phyloP scores from a whole-genome alignment of 202 grass and related monocot genomes.

The Hordeum pubiflorum region DNA sequence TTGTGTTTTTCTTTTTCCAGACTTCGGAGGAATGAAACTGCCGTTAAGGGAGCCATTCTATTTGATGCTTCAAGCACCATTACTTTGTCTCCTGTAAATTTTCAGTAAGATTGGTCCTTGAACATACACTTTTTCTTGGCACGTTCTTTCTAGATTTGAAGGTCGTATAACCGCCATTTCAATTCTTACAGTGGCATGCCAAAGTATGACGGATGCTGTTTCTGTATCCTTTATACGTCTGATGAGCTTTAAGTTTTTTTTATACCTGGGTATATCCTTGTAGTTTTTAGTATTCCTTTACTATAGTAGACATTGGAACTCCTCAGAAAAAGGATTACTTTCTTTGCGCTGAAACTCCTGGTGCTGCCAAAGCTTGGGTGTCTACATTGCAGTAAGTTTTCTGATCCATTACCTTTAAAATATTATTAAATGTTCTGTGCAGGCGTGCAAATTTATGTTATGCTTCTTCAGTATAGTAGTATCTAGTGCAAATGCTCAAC shows the following conservation, averaged over 20 bases:
- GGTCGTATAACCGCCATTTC: constrained; percentile 10
- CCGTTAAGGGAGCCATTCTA: constrained; percentile 61
- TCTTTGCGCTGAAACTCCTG: constrained; percentile 92
- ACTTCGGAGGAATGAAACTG: constrained; percentile 67
- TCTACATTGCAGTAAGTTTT: constrained; percentile 85
- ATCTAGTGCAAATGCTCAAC: not conserved
- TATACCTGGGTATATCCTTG: not conserved
- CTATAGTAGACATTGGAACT: constrained; percentile 75
- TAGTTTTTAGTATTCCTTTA: constrained; percentile 47
- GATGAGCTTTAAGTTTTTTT: constrained; percentile 4
- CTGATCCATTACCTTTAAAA: constrained; percentile 14
- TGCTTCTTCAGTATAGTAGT: not conserved
- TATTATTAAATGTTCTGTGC: not conserved
- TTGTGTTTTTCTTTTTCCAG: constrained; percentile 39
- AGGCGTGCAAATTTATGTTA: not conserved
- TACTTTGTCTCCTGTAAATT: constrained; percentile 93
- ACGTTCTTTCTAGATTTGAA: not conserved
- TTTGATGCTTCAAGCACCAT: constrained; percentile 95
- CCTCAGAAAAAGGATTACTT: constrained; percentile 98
- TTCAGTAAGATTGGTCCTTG: constrained; percentile 65
- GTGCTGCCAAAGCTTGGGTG: constrained; percentile 84
- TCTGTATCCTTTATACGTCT: constrained; percentile 71
- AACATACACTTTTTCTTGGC: not conserved
- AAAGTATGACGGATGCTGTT: constrained; percentile 96
- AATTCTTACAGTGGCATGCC: constrained; percentile 66